Conservation (phyloP, 257 asterid species). For the Ocimum tenuiflorum region DNA sequence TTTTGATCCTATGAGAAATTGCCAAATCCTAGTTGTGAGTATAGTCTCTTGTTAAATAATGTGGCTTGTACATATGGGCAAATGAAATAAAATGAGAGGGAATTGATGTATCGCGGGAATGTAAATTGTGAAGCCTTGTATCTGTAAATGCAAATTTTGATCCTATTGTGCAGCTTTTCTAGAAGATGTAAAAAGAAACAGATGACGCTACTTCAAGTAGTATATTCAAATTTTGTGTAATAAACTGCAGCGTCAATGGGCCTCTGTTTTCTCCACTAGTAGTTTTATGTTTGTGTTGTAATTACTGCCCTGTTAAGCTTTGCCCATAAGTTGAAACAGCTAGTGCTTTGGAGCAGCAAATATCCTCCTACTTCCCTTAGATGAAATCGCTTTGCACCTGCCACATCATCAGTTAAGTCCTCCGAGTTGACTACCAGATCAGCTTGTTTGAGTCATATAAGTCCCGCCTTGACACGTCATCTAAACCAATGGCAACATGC, state of each 20-base stretch:
- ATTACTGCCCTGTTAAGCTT: too few relatives aligned
- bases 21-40: conserved; percentile 23
- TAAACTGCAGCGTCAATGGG: background rate
- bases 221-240: background rate
- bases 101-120: conserved; percentile 34
- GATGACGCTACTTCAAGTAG: background rate
- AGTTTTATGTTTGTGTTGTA: too few relatives aligned
- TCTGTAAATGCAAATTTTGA: conserved; percentile 48
- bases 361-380: too few relatives aligned
- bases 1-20: conserved; percentile 17
- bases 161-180: conserved; percentile 17
- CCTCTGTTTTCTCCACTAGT: background rate
- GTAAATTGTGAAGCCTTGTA: conserved; percentile 23
- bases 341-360: too few relatives aligned
- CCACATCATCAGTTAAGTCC: too few relatives aligned
- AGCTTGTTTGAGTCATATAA: too few relatives aligned
- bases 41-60: conserved; percentile 11
- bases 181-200: background rate
- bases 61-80: conserved; percentile 33
- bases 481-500: too few relatives aligned
- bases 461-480: too few relatives aligned
- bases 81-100: conserved; percentile 31
- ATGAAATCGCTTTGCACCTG: too few relatives aligned
- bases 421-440: too few relatives aligned
- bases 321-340: too few relatives aligned